These are phyloP conservation scores for Paragyromitra xinjiangensis DNA, from an alignment of 495 filamentous ascomycete species.

Conservation along the genomic window DNA sequence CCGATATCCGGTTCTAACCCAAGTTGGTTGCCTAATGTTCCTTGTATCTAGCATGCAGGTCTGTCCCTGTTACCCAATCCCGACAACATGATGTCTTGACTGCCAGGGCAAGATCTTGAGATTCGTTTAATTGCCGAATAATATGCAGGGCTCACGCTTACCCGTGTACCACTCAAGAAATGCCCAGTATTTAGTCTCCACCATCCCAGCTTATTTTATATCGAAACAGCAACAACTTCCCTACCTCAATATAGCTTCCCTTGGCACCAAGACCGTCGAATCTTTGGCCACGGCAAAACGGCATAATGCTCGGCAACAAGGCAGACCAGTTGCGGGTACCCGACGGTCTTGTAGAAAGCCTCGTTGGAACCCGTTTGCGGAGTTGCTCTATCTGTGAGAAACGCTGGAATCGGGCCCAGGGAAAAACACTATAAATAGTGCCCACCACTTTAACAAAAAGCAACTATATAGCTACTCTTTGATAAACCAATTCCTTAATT, in stretches of 20 bases:
- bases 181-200: neutral
- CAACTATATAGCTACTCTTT: neutral
- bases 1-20: neutral
- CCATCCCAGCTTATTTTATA: neutral
- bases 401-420: neutral
- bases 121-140: neutral
- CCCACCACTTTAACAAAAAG: no score
- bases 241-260: neutral
- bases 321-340: neutral
- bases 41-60: conserved; percentile 6
- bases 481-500: neutral
- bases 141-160: neutral
- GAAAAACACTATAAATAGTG: neutral
- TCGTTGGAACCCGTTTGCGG: neutral
- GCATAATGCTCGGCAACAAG: conserved; percentile 8
- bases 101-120: conserved; percentile 8
- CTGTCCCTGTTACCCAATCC: neutral
- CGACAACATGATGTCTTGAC: neutral
- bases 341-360: neutral
- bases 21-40: no score
- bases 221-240: conserved; percentile 4
- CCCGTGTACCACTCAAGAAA: neutral
- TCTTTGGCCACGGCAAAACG: neutral
- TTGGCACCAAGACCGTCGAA: conserved; percentile 9
- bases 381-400: no score